These are phyloP conservation scores for Monosporascus sp. DNA, from an alignment of 2,329 filamentous ascomycete species.

Conservation along the genomic window DNA sequence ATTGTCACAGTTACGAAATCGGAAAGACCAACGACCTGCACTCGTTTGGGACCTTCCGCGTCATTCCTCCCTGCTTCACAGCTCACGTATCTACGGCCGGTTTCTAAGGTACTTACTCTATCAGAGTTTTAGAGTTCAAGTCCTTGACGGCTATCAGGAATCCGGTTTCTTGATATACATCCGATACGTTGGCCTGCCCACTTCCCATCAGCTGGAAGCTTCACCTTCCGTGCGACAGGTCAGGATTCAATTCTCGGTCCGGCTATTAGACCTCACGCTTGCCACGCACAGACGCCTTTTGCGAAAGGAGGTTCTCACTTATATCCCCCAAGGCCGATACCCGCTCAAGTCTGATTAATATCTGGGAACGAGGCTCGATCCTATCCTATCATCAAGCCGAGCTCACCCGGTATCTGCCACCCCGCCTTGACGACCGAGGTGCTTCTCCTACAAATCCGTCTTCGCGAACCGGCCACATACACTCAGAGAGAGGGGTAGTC, in stretches of 20 bases:
- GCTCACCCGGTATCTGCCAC: background rate
- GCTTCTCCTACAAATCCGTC: background rate
- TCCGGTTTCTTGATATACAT: background rate
- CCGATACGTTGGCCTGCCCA: background rate
- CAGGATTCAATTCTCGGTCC: background rate
- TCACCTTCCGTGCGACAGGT: background rate
- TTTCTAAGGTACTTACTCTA: background rate
- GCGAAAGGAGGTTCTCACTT: background rate
- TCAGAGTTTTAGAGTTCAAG: background rate
- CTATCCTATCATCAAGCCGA: background rate
- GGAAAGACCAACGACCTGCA: background rate
- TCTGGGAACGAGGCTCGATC: background rate
- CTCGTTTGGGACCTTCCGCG: background rate
- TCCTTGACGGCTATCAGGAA: background rate
- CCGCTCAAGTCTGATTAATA: background rate
- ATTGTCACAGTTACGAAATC: background rate
- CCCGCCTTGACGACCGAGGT: background rate
- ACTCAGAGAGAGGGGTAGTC: constrained; percentile 19
- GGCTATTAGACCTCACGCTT: background rate
- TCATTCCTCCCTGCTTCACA: background rate
- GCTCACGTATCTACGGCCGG: background rate
- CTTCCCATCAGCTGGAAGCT: background rate
- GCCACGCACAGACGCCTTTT: background rate
- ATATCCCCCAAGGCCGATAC: too few species aligned
- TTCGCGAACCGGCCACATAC: background rate